phyloP scores from a whole-genome alignment of 2,329 filamentous ascomycete species.

The Dactylella cylindrospora region DNA sequence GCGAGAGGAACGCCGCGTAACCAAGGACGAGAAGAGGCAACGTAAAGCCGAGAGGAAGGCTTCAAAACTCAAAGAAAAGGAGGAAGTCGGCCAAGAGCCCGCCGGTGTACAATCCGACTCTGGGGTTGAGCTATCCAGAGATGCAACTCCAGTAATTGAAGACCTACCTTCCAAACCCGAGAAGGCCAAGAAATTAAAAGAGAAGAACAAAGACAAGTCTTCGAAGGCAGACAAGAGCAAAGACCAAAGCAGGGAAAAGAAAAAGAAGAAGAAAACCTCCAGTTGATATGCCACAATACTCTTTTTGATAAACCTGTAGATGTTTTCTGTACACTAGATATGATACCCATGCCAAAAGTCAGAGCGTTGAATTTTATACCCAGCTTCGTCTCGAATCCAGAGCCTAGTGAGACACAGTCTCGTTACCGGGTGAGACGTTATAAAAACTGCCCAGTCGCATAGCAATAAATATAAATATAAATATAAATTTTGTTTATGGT shows the following conservation, averaged over 20 bases:
- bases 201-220: conserved; percentile 6
- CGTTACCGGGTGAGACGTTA: no score
- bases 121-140: conserved; percentile 37
- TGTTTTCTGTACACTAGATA: no score
- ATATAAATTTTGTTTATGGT: no score
- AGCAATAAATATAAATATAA: no score
- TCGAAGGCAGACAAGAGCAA: conserved; percentile 7
- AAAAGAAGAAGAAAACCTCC: conserved; percentile 12
- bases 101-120: conserved; percentile 22
- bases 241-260: conserved; percentile 6
- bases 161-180: not conserved
- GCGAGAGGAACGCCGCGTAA: conserved; percentile 15
- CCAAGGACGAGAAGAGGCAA: conserved; percentile 15
- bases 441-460: no score
- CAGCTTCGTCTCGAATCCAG: no score
- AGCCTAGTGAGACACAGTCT: no score
- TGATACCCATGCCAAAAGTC: no score
- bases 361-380: no score
- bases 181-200: not conserved
- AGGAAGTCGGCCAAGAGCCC: not conserved
- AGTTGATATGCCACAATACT: no score
- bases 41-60: conserved; percentile 20
- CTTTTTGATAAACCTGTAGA: no score
- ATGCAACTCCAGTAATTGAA: conserved; percentile 23
- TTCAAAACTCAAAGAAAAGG: not conserved